Conservation (phyloP, 805 yeast genomes). For the Wickerhamiella brachini region DNA sequence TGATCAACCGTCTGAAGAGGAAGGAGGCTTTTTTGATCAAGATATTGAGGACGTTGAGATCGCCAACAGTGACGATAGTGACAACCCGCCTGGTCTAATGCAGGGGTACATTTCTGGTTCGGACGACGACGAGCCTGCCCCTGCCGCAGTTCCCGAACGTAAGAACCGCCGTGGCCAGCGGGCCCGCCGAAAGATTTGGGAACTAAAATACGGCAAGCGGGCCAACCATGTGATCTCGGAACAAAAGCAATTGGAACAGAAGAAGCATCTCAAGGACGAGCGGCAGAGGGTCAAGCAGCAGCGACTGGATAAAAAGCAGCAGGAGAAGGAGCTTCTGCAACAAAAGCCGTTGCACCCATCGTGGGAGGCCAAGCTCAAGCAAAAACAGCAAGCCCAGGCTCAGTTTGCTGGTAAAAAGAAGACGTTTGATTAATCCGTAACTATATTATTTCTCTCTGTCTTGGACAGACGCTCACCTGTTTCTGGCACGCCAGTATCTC, state of each 20-base stretch:
- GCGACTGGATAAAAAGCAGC: slow-evolving; percentile 17
- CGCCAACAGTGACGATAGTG: slow-evolving; percentile 14
- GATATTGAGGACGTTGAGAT: slow-evolving; percentile 2
- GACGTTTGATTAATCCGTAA: slow-evolving; percentile 38
- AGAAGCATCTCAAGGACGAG: slow-evolving; percentile 26
- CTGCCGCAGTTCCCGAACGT: slow-evolving; percentile 25
- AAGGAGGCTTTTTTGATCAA: slow-evolving; percentile 25
- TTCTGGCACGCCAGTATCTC: too few relatives aligned
- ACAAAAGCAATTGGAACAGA: slow-evolving; percentile 37
- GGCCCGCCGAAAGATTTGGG: slow-evolving; percentile 96
- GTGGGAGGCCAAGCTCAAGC: slow-evolving; percentile 81
- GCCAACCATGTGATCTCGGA: slow-evolving; percentile 78
- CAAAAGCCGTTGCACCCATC: slow-evolving; percentile 70
- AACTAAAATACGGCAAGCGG: slow-evolving; percentile 61
- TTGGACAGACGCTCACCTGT: too few relatives aligned
- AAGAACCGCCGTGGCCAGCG: slow-evolving; percentile 94
- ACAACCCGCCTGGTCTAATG: slow-evolving; percentile 25
- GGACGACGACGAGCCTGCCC: slow-evolving; percentile 34
- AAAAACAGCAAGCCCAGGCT: slow-evolving; percentile 50
- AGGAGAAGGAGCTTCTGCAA: slow-evolving; percentile 14
- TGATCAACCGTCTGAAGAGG: slow-evolving; percentile 20
- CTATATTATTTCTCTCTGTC: neutral
- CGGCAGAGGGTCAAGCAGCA: slow-evolving; percentile 8
- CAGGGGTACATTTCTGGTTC: slow-evolving; percentile 74
- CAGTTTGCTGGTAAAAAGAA: slow-evolving; percentile 78